Conservation (phyloP, 1,284 basidiomycete genomes). For the Rhodotorula sp. region DNA sequence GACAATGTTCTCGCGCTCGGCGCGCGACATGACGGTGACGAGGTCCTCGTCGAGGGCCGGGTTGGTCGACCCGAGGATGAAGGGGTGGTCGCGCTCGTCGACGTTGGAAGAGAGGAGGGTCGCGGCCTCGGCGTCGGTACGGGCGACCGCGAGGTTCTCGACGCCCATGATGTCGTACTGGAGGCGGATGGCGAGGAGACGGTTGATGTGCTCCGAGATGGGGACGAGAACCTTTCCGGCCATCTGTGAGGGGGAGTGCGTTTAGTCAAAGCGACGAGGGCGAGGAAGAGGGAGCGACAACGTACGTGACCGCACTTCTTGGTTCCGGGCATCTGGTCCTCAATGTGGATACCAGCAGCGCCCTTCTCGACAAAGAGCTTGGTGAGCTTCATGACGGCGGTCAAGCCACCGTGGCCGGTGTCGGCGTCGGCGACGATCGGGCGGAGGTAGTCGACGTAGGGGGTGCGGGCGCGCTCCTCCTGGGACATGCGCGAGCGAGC, state of each 20-base stretch:
- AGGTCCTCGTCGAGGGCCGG: conserved; percentile 61
- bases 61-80: conserved; percentile 92
- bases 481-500: conserved; percentile 63
- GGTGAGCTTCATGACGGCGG: conserved; percentile 68
- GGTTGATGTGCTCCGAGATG: conserved; percentile 74
- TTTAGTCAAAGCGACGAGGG: too few relatives aligned
- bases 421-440: conserved; percentile 54
- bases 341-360: conserved; percentile 63
- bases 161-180: conserved; percentile 80
- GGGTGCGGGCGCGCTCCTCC: conserved; percentile 56
- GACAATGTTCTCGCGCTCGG: conserved; percentile 73
- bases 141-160: conserved; percentile 69
- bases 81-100: conserved; percentile 92
- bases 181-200: conserved; percentile 70
- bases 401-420: conserved; percentile 61
- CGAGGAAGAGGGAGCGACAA: not conserved
- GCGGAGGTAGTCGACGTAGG: conserved; percentile 51
- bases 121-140: conserved; percentile 83
- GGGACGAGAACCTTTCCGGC: conserved; percentile 69
- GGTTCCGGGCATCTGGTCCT: conserved; percentile 73
- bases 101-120: conserved; percentile 96
- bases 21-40: conserved; percentile 76
- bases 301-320: conserved; percentile 57
- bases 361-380: conserved; percentile 73
- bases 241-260: conserved; percentile 52